Percentiles rank a stretch among this genome's conserved stretches.
Evolutionary conservation across 345 rosid genomes (phyloP).

Genomic region (Camelina neglecta): DNA sequence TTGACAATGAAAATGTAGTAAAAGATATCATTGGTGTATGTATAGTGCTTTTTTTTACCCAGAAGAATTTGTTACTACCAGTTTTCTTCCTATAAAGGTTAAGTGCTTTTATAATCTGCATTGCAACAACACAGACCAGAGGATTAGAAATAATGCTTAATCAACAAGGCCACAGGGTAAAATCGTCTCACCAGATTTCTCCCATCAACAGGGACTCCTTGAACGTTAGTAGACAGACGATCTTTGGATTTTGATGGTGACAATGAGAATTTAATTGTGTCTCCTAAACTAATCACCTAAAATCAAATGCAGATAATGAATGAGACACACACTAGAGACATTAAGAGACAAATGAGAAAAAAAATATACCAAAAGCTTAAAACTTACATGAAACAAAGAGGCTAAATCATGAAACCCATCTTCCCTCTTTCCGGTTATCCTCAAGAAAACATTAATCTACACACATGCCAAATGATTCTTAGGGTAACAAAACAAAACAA

Average conservation of each 20-base stretch:
- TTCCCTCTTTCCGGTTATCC: constrained; percentile 79
- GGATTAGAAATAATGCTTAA: constrained; percentile 20
- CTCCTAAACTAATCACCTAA: constrained; percentile 91
- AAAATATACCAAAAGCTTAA: not conserved
- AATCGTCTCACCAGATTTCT: constrained; percentile 56
- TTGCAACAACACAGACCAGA: constrained; percentile 15
- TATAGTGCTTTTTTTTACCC: constrained; percentile 54
- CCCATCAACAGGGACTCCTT: constrained; percentile 89
- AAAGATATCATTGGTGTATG: not conserved
- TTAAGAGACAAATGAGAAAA: constrained; percentile 17
- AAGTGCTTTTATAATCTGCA: constrained; percentile 95
- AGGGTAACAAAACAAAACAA: not conserved
- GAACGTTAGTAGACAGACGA: constrained; percentile 74
- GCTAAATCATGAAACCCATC: constrained; percentile 98
- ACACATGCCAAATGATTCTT: not conserved
- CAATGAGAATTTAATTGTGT: constrained; percentile 83
- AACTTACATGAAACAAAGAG: constrained; percentile 87
- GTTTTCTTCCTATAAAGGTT: constrained; percentile 90
- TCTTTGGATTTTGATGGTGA: constrained; percentile 80
- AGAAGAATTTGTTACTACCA: constrained; percentile 72
- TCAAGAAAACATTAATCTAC: constrained; percentile 91
- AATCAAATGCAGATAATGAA: not conserved
- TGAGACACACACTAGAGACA: not conserved
- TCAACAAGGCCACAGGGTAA: not conserved
- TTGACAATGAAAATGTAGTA: not conserved